Evolutionary conservation across 2,329 filamentous ascomycete species (phyloP).

Genomic region (Pseudogymnoascus destructans): DNA sequence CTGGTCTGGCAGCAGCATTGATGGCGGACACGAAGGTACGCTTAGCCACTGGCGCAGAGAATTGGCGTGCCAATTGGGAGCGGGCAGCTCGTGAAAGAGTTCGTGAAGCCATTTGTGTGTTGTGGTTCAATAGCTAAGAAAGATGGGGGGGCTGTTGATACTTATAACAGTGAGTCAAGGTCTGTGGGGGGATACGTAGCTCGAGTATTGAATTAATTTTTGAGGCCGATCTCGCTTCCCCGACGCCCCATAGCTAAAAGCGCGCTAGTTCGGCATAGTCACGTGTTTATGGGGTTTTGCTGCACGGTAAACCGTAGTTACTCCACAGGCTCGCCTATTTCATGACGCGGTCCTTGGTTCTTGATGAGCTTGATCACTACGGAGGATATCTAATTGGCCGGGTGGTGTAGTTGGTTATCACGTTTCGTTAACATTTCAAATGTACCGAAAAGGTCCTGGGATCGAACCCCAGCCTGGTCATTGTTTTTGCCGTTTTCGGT

Average conservation of each 20-base stretch:
- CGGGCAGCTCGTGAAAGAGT: conserved; percentile 57
- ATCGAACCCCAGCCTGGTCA: conserved; percentile 5
- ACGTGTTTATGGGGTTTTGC: not conserved
- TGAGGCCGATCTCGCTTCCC: conserved; percentile 7
- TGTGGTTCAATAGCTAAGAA: conserved; percentile 14
- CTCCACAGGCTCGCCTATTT: not conserved
- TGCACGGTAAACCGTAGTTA: not conserved
- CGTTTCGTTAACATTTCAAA: conserved; percentile 3
- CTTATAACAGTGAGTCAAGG: conserved; percentile 17
- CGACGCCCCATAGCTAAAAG: not conserved
- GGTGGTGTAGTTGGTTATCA: conserved; percentile 7
- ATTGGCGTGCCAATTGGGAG: conserved; percentile 49
- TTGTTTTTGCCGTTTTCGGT: not conserved
- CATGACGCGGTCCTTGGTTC: not conserved
- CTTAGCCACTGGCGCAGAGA: conserved; percentile 44
- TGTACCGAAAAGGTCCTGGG: conserved; percentile 4
- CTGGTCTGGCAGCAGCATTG: conserved; percentile 41
- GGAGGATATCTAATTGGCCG: not conserved
- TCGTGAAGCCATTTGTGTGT: conserved; percentile 61
- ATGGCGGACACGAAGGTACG: conserved; percentile 50
- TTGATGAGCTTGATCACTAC: not conserved
- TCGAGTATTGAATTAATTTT: conserved; percentile 4
- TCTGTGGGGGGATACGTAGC: conserved; percentile 3
- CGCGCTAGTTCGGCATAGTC: not conserved
- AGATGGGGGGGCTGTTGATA: conserved; percentile 20